Percentiles rank a stretch among this genome's conserved stretches.
Evolutionary conservation across 1,284 basidiomycete genomes (phyloP).

Genomic region (Trichosporon asahii): DNA sequence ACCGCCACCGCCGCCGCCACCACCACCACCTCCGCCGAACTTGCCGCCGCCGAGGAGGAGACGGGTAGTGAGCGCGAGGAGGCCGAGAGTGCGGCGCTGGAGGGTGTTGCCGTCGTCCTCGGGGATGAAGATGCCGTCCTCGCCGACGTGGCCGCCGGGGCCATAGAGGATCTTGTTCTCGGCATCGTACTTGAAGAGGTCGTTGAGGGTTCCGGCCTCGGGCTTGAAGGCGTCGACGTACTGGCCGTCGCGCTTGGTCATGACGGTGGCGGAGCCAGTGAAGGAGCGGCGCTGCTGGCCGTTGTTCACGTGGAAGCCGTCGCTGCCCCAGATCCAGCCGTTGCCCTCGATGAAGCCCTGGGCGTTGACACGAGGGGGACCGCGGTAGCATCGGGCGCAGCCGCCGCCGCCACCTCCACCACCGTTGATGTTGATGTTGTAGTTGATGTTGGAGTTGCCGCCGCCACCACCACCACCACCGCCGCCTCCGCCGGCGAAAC

Average conservation of each 20-base stretch:
- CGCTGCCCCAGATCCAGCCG: constrained; percentile 5
- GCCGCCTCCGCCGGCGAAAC: background rate
- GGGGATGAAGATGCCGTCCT: constrained; percentile 6
- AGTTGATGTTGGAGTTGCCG: constrained; percentile 3
- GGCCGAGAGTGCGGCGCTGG: background rate
- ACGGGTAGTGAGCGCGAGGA: background rate
- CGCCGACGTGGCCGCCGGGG: constrained; percentile 1
- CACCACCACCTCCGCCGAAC: background rate
- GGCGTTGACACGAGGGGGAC: background rate
- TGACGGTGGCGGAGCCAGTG: background rate
- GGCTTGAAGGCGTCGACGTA: background rate
- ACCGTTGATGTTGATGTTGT: constrained; percentile 1
- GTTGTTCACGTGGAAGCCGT: constrained; percentile 2
- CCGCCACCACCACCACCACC: background rate
- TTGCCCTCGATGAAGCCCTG: background rate
- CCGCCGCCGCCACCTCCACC: constrained; percentile 1
- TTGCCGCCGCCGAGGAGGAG: constrained; percentile 2
- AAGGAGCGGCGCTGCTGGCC: background rate
- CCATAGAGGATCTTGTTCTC: background rate
- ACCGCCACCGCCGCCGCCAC: background rate
- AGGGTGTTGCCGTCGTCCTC: background rate
- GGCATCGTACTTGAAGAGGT: constrained; percentile 2
- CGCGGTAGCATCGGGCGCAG: background rate
- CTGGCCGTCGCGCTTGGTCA: constrained; percentile 1
- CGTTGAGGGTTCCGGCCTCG: constrained; percentile 2